A percentile compares a stretch with the other conserved stretches of the same genome.
These are phyloP conservation scores for Trichoderma harzianum DNA, from an alignment of 2,329 filamentous ascomycete species.

Conservation along the genomic window DNA sequence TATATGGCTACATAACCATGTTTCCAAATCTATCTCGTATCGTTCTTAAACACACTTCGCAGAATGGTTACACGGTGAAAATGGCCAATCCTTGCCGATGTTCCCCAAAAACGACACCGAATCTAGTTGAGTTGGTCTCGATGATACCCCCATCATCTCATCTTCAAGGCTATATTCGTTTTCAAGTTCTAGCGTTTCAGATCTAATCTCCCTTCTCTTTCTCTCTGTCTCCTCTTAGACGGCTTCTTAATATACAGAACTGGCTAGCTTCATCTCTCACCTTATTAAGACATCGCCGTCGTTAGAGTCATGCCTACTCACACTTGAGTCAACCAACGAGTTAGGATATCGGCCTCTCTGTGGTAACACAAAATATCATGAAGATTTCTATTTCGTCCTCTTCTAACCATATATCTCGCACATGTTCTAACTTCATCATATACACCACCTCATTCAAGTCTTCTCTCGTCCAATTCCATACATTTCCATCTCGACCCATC, in stretches of 20 bases:
- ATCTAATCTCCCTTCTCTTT: too few species aligned
- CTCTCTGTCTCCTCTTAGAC: not conserved
- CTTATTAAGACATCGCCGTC: not conserved
- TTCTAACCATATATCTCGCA: not conserved
- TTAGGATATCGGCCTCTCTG: not conserved
- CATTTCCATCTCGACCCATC: not conserved
- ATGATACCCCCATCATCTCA: not conserved
- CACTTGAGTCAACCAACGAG: not conserved
- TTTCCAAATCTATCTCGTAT: not conserved
- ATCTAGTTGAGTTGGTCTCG: not conserved
- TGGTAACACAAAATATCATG: not conserved
- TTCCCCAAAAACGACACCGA: too few species aligned
- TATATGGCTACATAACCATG: not conserved
- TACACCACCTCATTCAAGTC: not conserved
- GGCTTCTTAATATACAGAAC: not conserved
- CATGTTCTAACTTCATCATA: not conserved
- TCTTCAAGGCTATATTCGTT: not conserved
- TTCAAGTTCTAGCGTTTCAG: not conserved
- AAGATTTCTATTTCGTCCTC: not conserved
- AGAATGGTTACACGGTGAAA: not conserved
- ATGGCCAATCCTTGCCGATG: too few species aligned
- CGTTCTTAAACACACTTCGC: not conserved
- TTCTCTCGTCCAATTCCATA: not conserved
- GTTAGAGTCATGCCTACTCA: not conserved
- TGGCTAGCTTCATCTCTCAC: not conserved